Base-by-base conservation (phyloP, 1,284 basidiomycete genomes). In the Takashimella koratensis region DNA sequence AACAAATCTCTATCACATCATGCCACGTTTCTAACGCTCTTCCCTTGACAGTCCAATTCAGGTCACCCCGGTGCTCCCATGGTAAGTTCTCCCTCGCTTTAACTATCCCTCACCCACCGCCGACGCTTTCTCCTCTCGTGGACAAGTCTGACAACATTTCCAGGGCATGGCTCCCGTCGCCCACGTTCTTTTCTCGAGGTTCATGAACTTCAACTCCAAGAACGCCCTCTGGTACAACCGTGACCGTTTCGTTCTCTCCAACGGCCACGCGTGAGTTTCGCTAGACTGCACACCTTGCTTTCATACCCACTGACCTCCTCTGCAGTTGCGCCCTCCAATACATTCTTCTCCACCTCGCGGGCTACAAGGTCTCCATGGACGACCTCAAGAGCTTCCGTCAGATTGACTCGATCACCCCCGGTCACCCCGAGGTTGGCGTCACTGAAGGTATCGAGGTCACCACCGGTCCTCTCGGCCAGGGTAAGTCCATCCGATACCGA, bases 371-470 rank as follows among this genome's bases (percentile, higher is more conserved):
- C 89, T 68, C 71, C 25, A 69, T 78, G 69, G 73, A 78, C 46
- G 76, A 78, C 68, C 66, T 78, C 48, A 75, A 78, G 71, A 36
- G 57, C 22, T 78, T 77, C 71, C 69, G 76, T 66, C 92, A 96
- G 76, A 72, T 97, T 54, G 87, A 85, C 72, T 94, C 90, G 36
- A 80, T 85, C 71, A 94, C 91, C 46, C 90, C 90, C 42, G 93
- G 93, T 67, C 92, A 96, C 79, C 92, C 92, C 36, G 93, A 97
- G 76, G 79, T 84, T 53, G 82, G 84, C 56, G 87, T 93, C 75
- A 93, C 91, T 21, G 88, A 92, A 64, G 93, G 93, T 67, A 84
- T 97, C 60, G 93, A 97, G 79, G 91, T 96, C 61, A 97, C 93
- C 65, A 97, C 94, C 53, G 94, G 93, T 59, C 93, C 94, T 57